These are phyloP conservation scores for Aspergillus novofumigatus DNA, from an alignment of 2,329 filamentous ascomycete genomes.

Conservation along the genomic window DNA sequence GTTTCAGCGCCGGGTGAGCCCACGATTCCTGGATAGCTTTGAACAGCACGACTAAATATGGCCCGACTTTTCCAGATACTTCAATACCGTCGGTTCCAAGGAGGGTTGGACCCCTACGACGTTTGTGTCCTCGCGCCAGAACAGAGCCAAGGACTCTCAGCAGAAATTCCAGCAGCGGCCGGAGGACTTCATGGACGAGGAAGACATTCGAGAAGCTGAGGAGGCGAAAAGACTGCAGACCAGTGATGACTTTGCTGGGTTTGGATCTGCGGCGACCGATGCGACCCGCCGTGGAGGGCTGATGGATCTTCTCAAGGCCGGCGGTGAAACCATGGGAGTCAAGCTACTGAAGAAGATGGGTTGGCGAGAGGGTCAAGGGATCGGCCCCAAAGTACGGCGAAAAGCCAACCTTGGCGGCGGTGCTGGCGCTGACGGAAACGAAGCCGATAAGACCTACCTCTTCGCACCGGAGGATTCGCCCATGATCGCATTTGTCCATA, in stretches of 20 bases:
- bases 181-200: slow-evolving; percentile 98
- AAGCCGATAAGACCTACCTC: slow-evolving; percentile 55
- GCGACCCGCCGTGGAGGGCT: slow-evolving; percentile 51
- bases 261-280: slow-evolving; percentile 64
- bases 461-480: slow-evolving; percentile 80
- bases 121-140: slow-evolving; percentile 83
- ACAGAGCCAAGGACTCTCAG: slow-evolving; percentile 67
- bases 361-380: slow-evolving; percentile 89
- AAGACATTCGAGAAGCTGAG: slow-evolving; percentile 82
- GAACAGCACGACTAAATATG: slow-evolving; percentile 31
- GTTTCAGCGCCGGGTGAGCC: slow-evolving; percentile 88
- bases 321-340: slow-evolving; percentile 80
- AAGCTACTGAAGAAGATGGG: slow-evolving; percentile 88
- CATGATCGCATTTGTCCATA: slow-evolving; percentile 52
- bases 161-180: slow-evolving; percentile 54
- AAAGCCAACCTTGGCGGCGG: slow-evolving; percentile 63
- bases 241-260: slow-evolving; percentile 65
- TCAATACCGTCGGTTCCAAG: slow-evolving; percentile 96
- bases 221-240: slow-evolving; percentile 74
- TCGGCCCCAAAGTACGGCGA: slow-evolving; percentile 80
- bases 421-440: slow-evolving; percentile 35
- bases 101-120: slow-evolving; percentile 94
- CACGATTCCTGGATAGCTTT: slow-evolving; percentile 25
- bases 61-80: slow-evolving; percentile 62
- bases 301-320: slow-evolving; percentile 66